phyloP scores from a whole-genome alignment of 208 protist species.

The Trypanosoma vivax region DNA sequence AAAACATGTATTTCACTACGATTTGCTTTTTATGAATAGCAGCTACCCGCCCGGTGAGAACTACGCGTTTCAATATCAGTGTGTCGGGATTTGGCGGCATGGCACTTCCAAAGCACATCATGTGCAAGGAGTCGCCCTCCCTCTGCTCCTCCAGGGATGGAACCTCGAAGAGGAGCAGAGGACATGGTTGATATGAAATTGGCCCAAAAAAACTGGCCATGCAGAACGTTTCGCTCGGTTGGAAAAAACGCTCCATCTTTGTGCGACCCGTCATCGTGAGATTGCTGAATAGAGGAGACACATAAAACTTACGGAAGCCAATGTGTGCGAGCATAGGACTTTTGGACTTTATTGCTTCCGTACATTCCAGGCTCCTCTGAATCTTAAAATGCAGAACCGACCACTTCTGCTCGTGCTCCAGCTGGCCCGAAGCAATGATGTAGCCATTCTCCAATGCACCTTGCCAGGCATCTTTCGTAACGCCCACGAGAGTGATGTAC shows the following conservation, averaged over 20 bases:
- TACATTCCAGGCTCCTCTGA: constrained; percentile 56
- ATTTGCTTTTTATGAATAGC: constrained; percentile 90
- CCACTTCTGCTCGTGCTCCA: constrained; percentile 89
- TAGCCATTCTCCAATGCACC: constrained; percentile 25
- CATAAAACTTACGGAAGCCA: constrained; percentile 87
- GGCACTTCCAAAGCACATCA: constrained; percentile 71
- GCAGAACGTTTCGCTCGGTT: constrained; percentile 70
- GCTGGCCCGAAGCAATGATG: constrained; percentile 77
- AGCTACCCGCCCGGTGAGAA: constrained; percentile 73
- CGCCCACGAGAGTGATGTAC: constrained; percentile 57
- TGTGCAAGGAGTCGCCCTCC: constrained; percentile 55
- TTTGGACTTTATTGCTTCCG: constrained; percentile 86
- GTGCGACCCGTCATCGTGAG: constrained; percentile 71
- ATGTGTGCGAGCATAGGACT: constrained; percentile 85
- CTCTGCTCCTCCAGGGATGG: constrained; percentile 78
- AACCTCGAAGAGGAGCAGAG: constrained; percentile 81
- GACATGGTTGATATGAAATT: constrained; percentile 80
- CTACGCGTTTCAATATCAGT: constrained; percentile 72
- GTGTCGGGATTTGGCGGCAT: constrained; percentile 79
- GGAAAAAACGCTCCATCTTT: constrained; percentile 83
- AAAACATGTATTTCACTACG: constrained; percentile 95
- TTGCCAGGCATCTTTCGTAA: constrained; percentile 41
- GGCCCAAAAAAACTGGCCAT: constrained; percentile 85
- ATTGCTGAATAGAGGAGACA: constrained; percentile 86
- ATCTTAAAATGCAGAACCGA: constrained; percentile 84